Evolutionary conservation across 805 yeast species (phyloP), one percentile per base, ranked within the genome.

Genomic region (Yarrowia sp.): DNA sequence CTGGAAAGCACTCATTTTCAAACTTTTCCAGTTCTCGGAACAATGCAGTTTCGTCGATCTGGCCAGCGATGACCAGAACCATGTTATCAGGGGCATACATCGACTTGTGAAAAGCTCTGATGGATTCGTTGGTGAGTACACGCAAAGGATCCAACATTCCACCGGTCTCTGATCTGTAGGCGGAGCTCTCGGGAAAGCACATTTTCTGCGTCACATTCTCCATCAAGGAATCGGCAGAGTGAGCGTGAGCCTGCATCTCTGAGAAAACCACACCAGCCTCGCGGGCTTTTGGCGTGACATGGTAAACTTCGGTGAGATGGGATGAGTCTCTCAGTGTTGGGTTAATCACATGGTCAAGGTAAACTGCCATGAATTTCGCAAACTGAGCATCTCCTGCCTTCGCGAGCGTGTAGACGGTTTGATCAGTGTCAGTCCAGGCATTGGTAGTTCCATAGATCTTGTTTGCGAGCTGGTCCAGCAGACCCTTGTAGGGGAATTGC

Each of bases 371-470:
- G 30, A 95, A 77, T 67, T 86, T 82, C 56, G 83, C 84, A 76
- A 95, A 95, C 0, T 98, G 98, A 65, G 90, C 90, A 97, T 97
- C 92, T 10, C 98, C 98, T 0, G 98, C 98, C 40, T 96, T 86
- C 9, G 88, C 83, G 65, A 95, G 79, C 2, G 97, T 91, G 71
- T 95, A 95, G 1, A 92, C 97, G 0, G 99, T 95, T 73, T 90
- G 96, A 76, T 95, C 98, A 4, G 95, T 90, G 0, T 88, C 91
- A 0, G 99, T 95, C 97, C 97, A 92, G 0, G 99, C 99, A 72
- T 95, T 95, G 0, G 98, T 95, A 5, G 85, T 81, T 1, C 97
- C 88, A 75, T 87, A 89, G 67, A 91, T 86, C 65, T 89, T 77
- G 72, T 91, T 90, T 6, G 98, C 96, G 61, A 92, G 81, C 11